Evolutionary conservation across 2,329 filamentous ascomycete species (phyloP).

Genomic region (Colletotrichum echinochloae): DNA sequence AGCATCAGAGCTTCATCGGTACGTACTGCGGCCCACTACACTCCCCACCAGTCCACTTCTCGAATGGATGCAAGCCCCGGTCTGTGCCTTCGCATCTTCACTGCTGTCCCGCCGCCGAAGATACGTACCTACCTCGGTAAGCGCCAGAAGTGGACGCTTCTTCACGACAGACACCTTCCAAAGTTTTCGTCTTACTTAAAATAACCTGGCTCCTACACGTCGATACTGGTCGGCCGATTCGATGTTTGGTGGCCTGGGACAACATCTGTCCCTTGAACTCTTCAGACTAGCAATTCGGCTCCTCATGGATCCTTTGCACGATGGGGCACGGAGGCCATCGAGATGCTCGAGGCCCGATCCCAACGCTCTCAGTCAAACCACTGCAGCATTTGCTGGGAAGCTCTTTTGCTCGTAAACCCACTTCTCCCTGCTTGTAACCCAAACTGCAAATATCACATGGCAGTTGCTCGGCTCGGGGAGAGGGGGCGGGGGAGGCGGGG

Average conservation of each 20-base stretch:
- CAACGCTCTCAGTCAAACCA: constrained; percentile 16
- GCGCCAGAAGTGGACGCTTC: not conserved
- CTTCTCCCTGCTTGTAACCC: not conserved
- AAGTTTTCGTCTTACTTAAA: not conserved
- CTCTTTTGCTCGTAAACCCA: not conserved
- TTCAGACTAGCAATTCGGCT: not conserved
- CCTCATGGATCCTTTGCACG: constrained; percentile 5
- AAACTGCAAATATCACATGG: constrained; percentile 32
- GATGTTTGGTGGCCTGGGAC: not conserved
- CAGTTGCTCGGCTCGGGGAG: not conserved
- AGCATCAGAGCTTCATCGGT: constrained; percentile 15
- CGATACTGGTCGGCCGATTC: not conserved
- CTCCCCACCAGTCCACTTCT: constrained; percentile 14
- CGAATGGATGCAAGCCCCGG: constrained; percentile 12
- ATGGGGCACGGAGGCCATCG: constrained; percentile 18
- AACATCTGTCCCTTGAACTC: not conserved
- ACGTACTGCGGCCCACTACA: constrained; percentile 17
- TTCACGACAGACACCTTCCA: not conserved
- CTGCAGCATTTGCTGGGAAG: not conserved
- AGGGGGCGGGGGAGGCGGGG: too few relatives aligned
- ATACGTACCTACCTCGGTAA: constrained; percentile 18
- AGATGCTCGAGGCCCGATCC: constrained; percentile 16
- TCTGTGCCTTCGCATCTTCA: constrained; percentile 10
- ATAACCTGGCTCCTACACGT: not conserved
- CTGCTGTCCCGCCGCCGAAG: not conserved